phyloP scores from a whole-genome alignment of 2,329 filamentous ascomycete species.

The Canariomyces notabilis region DNA sequence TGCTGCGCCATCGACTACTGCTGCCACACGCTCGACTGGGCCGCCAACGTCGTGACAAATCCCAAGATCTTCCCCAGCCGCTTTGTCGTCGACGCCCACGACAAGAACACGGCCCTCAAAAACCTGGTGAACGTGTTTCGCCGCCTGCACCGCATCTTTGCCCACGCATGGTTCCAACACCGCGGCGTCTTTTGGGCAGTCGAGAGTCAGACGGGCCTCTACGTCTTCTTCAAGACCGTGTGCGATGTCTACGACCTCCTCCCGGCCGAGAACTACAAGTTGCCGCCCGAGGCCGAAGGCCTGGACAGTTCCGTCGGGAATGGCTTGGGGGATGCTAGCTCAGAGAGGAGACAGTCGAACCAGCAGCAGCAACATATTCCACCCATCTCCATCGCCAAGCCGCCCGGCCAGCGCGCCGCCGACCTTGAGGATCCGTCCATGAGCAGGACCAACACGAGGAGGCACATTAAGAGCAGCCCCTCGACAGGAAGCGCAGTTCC shows the following conservation, averaged over 20 bases:
- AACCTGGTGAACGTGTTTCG: constrained; percentile 94
- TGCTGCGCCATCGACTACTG: constrained; percentile 99
- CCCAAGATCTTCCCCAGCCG: constrained; percentile 93
- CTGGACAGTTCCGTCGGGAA: constrained; percentile 45
- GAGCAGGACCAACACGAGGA: constrained; percentile 66
- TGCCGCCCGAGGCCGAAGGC: constrained; percentile 88
- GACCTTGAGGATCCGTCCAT: constrained; percentile 48
- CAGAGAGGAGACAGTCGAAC: constrained; percentile 13
- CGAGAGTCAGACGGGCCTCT: constrained; percentile 84
- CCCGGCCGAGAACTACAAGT: constrained; percentile 90
- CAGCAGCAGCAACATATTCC: constrained; percentile 13
- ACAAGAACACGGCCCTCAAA: constrained; percentile 62
- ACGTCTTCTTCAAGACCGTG: constrained; percentile 94
- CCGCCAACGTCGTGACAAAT: constrained; percentile 87
- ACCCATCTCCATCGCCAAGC: constrained; percentile 22
- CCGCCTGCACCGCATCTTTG: constrained; percentile 91
- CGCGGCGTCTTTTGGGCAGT: constrained; percentile 92
- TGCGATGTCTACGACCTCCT: constrained; percentile 89
- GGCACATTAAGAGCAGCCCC: constrained; percentile 74
- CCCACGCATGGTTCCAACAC: constrained; percentile 98
- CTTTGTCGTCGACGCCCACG: constrained; percentile 57
- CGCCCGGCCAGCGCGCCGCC: constrained; percentile 23
- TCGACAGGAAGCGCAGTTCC: constrained; percentile 74
- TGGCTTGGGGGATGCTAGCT: constrained; percentile 1
- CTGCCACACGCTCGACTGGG: constrained; percentile 98